Evolutionary conservation across 352 stramenopile genomes (phyloP).

Genomic region (Phytophthora hibernalis): DNA sequence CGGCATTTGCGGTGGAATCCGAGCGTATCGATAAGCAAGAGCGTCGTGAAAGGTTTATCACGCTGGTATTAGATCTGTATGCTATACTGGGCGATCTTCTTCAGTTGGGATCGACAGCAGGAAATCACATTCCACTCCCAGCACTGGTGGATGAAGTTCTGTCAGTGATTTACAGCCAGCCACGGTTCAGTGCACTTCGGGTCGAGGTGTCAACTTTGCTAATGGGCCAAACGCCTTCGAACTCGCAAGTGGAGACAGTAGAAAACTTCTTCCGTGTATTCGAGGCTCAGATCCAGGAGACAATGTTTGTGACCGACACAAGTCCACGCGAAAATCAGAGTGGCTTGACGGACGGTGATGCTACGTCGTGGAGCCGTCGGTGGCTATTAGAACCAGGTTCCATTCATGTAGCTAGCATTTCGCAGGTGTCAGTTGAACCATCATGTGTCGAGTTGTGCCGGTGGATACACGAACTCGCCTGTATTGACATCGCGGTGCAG

Average conservation of each 20-base stretch:
- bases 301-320: neutral
- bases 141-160: constrained; percentile 46
- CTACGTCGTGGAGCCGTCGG: constrained; percentile 16
- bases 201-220: constrained; percentile 10
- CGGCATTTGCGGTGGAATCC: constrained; percentile 1
- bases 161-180: constrained; percentile 30
- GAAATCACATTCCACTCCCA: constrained; percentile 4
- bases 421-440: neutral
- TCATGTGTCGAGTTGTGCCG: neutral
- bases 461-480: constrained; percentile 18
- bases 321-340: neutral
- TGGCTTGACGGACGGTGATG: neutral
- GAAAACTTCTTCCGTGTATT: constrained; percentile 16
- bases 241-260: constrained; percentile 1
- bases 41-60: constrained; percentile 12
- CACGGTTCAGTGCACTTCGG: constrained; percentile 23
- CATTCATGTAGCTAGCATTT: constrained; percentile 8
- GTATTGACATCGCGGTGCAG: constrained; percentile 25
- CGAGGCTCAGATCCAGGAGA: constrained; percentile 11
- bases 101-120: neutral
- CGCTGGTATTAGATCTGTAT: constrained; percentile 17
- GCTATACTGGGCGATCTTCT: constrained; percentile 11
- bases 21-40: neutral
- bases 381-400: constrained; percentile 27
- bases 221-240: neutral